phyloP scores from a whole-genome alignment of 176 grass and related monocot species.

The Themeda triandra region DNA sequence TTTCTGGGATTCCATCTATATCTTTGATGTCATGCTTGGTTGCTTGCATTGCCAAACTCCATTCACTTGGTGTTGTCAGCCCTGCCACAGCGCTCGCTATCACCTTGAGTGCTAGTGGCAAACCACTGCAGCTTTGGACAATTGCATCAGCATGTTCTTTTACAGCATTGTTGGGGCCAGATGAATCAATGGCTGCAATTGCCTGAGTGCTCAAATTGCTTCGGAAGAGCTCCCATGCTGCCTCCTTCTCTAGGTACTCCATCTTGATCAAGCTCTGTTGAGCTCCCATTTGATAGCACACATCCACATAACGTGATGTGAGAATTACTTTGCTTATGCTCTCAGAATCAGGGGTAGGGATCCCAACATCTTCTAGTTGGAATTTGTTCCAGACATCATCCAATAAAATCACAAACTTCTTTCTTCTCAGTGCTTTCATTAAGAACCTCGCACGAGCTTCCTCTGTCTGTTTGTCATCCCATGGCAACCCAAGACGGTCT shows the following conservation, averaged over 20 bases:
- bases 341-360: slow-evolving; percentile 31
- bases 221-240: slow-evolving; percentile 45
- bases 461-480: slow-evolving; percentile 30
- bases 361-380: slow-evolving; percentile 43
- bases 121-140: slow-evolving; percentile 39
- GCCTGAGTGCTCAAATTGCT: slow-evolving; percentile 41
- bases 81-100: slow-evolving; percentile 42
- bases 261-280: slow-evolving; percentile 37
- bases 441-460: slow-evolving; percentile 38
- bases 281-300: slow-evolving; percentile 61
- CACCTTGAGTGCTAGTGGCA: slow-evolving; percentile 54
- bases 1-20: slow-evolving; percentile 33
- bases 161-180: slow-evolving; percentile 11
- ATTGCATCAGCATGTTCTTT: slow-evolving; percentile 24
- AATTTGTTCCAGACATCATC: slow-evolving; percentile 48
- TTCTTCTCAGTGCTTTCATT: slow-evolving; percentile 36
- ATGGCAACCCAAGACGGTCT: slow-evolving; percentile 44
- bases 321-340: slow-evolving; percentile 52
- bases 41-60: slow-evolving; percentile 25
- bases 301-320: slow-evolving; percentile 27
- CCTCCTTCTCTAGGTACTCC: slow-evolving; percentile 22
- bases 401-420: slow-evolving; percentile 54
- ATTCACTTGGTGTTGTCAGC: slow-evolving; percentile 23
- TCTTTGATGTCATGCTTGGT: slow-evolving; percentile 1
- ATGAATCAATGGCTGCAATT: neutral